phyloP scores from a whole-genome alignment of 2,329 filamentous ascomycete species.

The Apiospora kogelbergensis region DNA sequence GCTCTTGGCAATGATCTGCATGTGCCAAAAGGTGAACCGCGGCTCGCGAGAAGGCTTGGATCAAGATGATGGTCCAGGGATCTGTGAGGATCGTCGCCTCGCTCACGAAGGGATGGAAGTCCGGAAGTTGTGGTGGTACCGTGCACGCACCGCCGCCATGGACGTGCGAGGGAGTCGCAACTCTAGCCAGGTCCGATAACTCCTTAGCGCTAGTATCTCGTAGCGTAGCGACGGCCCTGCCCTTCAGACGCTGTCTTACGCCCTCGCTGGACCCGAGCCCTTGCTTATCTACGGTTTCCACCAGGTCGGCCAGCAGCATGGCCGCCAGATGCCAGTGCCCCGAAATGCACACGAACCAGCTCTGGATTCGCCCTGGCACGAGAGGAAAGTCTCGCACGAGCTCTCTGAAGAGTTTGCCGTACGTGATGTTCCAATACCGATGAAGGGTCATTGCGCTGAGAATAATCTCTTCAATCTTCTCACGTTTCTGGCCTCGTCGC shows the following conservation, averaged over 20 bases:
- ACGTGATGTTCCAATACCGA: not conserved
- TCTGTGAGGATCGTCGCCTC: conserved; percentile 58
- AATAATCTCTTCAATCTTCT: conserved; percentile 48
- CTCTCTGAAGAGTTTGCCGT: not conserved
- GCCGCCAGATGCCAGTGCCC: conserved; percentile 59
- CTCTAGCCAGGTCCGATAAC: not conserved
- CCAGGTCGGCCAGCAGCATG: conserved; percentile 53
- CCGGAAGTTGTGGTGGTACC: conserved; percentile 31
- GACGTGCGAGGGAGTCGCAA: not conserved
- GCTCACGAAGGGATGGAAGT: conserved; percentile 54
- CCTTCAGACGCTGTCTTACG: not conserved
- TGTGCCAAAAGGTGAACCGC: conserved; percentile 34
- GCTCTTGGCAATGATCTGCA: not conserved
- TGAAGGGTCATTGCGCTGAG: not conserved
- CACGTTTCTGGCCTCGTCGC: conserved; percentile 35
- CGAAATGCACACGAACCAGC: conserved; percentile 58
- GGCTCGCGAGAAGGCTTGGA: conserved; percentile 52
- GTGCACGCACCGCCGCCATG: not conserved
- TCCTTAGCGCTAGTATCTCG: not conserved
- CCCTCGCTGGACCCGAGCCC: not conserved
- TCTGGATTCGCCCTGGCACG: conserved; percentile 54
- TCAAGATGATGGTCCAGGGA: conserved; percentile 58
- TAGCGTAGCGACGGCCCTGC: not conserved
- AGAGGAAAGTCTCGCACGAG: conserved; percentile 39
- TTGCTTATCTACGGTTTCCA: conserved; percentile 35